These are phyloP conservation scores for Dryas drummondii DNA, from an alignment of 306 rosid genomes.

Conservation along the genomic window DNA sequence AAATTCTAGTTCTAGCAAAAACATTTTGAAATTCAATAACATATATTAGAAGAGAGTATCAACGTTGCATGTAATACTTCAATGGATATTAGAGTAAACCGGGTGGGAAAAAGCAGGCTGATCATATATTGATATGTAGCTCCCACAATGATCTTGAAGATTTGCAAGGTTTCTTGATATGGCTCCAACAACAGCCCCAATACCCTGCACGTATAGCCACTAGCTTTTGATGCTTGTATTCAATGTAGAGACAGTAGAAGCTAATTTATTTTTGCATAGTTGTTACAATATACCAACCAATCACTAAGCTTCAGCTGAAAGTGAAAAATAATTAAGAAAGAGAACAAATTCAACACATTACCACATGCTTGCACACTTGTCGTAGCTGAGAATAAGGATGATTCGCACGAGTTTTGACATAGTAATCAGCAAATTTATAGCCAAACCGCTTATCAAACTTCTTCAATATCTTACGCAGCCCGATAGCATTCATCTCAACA, in stretches of 20 bases:
- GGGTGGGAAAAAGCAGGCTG: conserved; percentile 75
- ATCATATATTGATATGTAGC: conserved; percentile 86
- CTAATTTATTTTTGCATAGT: no score
- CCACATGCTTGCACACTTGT: conserved; percentile 97
- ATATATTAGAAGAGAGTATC: conserved; percentile 8
- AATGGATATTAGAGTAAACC: conserved; percentile 51
- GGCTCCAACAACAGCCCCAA: conserved; percentile 93
- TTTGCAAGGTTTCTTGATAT: conserved; percentile 66
- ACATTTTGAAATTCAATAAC: neutral
- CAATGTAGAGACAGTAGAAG: neutral
- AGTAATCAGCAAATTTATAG: conserved; percentile 74
- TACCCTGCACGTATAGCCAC: conserved; percentile 51
- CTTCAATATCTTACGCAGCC: conserved; percentile 87
- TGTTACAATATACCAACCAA: neutral
- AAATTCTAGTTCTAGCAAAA: neutral
- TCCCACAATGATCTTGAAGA: conserved; percentile 68
- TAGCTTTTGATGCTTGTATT: conserved; percentile 12
- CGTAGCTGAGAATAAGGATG: conserved; percentile 92
- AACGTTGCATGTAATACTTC: conserved; percentile 16
- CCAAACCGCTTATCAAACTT: conserved; percentile 90
- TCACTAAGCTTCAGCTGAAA: neutral
- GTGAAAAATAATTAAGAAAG: neutral
- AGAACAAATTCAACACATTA: conserved; percentile 32
- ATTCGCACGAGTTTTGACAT: conserved; percentile 86
- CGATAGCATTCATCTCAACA: conserved; percentile 78